Evolutionary conservation across 768 basidiomycete genomes (phyloP).

Genomic region (Lanmaoa pseudosensibilis): DNA sequence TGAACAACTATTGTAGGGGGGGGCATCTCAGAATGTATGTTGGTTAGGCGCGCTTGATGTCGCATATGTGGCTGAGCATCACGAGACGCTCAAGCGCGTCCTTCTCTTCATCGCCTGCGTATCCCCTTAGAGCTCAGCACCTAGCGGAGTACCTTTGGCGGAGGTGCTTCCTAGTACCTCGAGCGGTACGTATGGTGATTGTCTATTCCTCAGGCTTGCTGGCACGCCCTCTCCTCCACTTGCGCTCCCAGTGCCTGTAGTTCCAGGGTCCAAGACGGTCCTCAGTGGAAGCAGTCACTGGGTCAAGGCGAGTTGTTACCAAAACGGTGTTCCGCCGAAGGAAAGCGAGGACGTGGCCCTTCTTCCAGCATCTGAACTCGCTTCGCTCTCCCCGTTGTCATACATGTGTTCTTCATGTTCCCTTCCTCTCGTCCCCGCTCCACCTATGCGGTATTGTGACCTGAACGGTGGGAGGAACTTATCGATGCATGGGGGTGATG

Average conservation of each 20-base stretch:
- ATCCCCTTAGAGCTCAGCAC: constrained; percentile 13
- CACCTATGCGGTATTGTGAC: constrained; percentile 67
- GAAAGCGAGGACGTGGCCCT: constrained; percentile 41
- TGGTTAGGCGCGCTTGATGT: constrained; percentile 39
- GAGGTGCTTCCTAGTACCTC: constrained; percentile 57
- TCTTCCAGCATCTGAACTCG: constrained; percentile 70
- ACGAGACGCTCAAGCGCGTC: constrained; percentile 80
- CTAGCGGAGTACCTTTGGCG: constrained; percentile 52
- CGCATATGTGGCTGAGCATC: constrained; percentile 70
- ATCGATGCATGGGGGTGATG: constrained; percentile 77
- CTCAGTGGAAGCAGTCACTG: constrained; percentile 57
- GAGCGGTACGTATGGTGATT: constrained; percentile 46
- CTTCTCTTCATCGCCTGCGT: constrained; percentile 64
- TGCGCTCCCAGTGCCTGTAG: constrained; percentile 54
- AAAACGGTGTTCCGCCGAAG: constrained; percentile 23
- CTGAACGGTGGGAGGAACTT: constrained; percentile 97
- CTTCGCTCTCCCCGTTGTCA: constrained; percentile 51
- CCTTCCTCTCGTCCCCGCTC: constrained; percentile 59
- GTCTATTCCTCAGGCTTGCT: constrained; percentile 62
- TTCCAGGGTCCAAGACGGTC: constrained; percentile 62
- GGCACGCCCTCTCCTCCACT: constrained; percentile 57
- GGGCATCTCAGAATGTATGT: neutral
- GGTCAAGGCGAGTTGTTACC: constrained; percentile 57
- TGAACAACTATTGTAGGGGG: neutral
- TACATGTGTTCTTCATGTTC: constrained; percentile 83